Evolutionary conservation across 202 grass and related monocot species (phyloP).

Genomic region (Tripidium arundinaceum): DNA sequence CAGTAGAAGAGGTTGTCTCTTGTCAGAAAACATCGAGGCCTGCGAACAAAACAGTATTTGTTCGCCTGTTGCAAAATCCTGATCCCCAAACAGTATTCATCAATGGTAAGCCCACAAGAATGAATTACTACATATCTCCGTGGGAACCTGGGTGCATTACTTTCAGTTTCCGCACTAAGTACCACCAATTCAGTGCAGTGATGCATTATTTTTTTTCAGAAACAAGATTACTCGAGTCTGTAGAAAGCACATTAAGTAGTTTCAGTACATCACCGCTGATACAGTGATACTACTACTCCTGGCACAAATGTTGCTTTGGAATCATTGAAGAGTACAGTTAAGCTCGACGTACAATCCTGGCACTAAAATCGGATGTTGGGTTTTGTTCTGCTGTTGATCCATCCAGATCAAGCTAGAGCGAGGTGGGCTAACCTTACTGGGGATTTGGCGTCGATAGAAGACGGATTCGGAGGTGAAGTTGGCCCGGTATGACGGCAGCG

Average conservation of each 20-base stretch:
- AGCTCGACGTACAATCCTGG: background rate
- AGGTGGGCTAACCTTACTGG: slow-evolving; percentile 71
- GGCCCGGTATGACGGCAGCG: slow-evolving; percentile 65
- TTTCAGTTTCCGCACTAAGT: background rate
- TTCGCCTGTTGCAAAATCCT: background rate
- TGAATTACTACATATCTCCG: background rate
- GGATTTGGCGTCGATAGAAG: slow-evolving; percentile 67
- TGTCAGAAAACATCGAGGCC: background rate
- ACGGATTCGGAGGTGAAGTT: slow-evolving; percentile 86
- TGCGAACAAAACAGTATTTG: background rate
- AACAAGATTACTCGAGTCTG: background rate
- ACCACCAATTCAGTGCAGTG: background rate
- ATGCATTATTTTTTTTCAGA: background rate
- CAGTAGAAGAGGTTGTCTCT: background rate
- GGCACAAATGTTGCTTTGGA: background rate
- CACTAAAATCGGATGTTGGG: background rate
- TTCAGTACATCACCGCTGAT: background rate
- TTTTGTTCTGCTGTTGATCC: background rate
- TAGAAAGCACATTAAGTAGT: background rate
- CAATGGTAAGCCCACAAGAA: background rate
- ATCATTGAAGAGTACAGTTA: background rate
- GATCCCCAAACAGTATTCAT: background rate
- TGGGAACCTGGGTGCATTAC: background rate
- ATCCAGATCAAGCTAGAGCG: background rate
- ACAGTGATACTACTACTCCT: background rate